Conservation (phyloP, 2,329 filamentous ascomycete species). For the Fusarium burgessii region DNA sequence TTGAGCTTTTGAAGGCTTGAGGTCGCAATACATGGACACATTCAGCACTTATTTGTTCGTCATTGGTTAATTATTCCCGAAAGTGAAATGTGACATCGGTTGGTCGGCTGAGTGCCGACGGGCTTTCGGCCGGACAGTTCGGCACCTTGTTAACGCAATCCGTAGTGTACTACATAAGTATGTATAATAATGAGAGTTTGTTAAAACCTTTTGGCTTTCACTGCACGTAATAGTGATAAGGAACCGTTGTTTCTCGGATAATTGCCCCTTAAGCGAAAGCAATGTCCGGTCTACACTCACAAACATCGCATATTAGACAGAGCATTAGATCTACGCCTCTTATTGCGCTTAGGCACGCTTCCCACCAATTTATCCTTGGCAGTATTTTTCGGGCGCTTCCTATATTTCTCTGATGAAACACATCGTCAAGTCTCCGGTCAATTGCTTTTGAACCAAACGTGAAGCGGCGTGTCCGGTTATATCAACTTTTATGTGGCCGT, state of each 20-base stretch:
- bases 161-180: not conserved
- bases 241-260: rapidly evolving
- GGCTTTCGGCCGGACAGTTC: not conserved
- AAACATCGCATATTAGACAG: too few species aligned
- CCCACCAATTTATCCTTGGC: too few species aligned
- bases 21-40: not conserved
- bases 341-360: too few species aligned
- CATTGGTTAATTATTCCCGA: slow-evolving; percentile 1
- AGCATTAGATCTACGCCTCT: too few species aligned
- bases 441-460: not conserved
- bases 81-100: not conserved
- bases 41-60: not conserved
- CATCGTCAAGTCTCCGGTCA: not conserved
- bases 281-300: too few species aligned
- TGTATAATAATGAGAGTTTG: not conserved
- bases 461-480: rapidly evolving
- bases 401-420: too few species aligned
- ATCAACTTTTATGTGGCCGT: rapidly evolving
- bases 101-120: not conserved
- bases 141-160: not conserved
- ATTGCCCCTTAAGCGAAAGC: rapidly evolving
- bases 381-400: too few species aligned
- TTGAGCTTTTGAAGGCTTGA: not conserved
- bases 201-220: rapidly evolving
- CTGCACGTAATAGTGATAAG: rapidly evolving